phyloP scores from a whole-genome alignment of 2,329 filamentous ascomycete genomes.

The Zalaria sp. region DNA sequence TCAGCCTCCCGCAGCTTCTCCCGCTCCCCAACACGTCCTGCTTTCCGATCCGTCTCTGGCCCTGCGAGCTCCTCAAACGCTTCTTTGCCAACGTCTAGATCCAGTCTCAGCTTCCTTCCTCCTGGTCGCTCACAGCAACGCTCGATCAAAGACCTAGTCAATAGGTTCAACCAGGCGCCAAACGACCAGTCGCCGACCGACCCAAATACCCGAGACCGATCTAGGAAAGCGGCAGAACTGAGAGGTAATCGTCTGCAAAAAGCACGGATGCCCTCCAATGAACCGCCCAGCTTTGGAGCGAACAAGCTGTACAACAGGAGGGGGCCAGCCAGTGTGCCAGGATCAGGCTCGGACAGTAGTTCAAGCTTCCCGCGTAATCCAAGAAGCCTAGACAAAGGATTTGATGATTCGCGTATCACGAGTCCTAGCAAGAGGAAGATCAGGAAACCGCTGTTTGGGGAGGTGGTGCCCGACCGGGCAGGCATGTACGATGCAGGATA shows the following conservation, averaged over 20 bases:
- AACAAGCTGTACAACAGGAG: slow-evolving; percentile 14
- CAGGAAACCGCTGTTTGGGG: slow-evolving; percentile 54
- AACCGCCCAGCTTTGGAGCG: slow-evolving; percentile 10
- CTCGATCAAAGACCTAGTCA: slow-evolving; percentile 71
- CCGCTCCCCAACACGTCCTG: slow-evolving; percentile 1
- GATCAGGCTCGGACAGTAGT: not conserved
- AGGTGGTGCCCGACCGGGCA: slow-evolving; percentile 49
- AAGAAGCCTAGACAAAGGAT: not conserved
- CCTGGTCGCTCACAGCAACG: slow-evolving; percentile 33
- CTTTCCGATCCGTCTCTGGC: slow-evolving; percentile 4
- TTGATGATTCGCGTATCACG: not conserved
- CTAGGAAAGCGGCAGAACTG: slow-evolving; percentile 9
- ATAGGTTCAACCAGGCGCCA: slow-evolving; percentile 52
- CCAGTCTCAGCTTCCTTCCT: slow-evolving; percentile 15
- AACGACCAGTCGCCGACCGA: slow-evolving; percentile 9
- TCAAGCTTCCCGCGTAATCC: not conserved
- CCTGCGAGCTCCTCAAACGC: not conserved
- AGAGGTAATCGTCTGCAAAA: slow-evolving; percentile 7
- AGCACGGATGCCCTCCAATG: slow-evolving; percentile 12
- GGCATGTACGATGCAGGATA: slow-evolving; percentile 41
- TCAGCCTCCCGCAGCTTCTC: not conserved
- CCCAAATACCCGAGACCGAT: slow-evolving; percentile 13
- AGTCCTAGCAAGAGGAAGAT: not conserved
- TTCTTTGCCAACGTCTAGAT: slow-evolving; percentile 11
- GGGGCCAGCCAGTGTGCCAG: not conserved